Evolutionary conservation across 805 yeast genomes (phyloP).

Genomic region (Metschnikowia bowlesiae): DNA sequence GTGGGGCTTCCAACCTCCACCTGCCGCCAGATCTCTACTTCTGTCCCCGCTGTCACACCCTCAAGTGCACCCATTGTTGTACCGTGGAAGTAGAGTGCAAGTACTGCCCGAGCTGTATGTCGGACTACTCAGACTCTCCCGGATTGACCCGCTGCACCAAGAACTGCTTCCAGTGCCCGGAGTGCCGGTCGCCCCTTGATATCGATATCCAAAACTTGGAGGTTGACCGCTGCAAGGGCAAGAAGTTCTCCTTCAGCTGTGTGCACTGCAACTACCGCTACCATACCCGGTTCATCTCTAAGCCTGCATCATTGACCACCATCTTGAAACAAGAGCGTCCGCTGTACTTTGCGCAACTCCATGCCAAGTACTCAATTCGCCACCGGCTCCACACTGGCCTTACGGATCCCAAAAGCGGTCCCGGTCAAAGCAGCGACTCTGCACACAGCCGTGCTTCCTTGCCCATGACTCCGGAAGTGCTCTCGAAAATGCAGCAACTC

Average conservation of each 20-base stretch:
- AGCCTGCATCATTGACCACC: slow-evolving; percentile 16
- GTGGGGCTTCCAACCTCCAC: slow-evolving; percentile 6
- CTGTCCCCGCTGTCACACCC: slow-evolving; percentile 35
- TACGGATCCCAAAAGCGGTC: background rate
- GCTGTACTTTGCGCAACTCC: slow-evolving; percentile 9
- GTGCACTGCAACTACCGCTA: slow-evolving; percentile 13
- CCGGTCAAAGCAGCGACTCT: background rate
- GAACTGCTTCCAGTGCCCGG: slow-evolving; percentile 39
- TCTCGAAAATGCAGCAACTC: slow-evolving; percentile 8
- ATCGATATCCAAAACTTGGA: slow-evolving; percentile 19
- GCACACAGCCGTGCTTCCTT: background rate
- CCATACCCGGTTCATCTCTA: slow-evolving; percentile 11
- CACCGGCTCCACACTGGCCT: slow-evolving; percentile 2
- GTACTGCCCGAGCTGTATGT: slow-evolving; percentile 36
- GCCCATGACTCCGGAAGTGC: background rate
- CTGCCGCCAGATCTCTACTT: slow-evolving; percentile 26
- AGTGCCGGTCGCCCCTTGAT: slow-evolving; percentile 25
- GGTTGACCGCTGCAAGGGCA: slow-evolving; percentile 8
- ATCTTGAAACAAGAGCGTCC: slow-evolving; percentile 11
- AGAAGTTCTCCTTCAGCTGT: slow-evolving; percentile 11
- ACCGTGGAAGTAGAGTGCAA: slow-evolving; percentile 23
- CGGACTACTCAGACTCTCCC: slow-evolving; percentile 27
- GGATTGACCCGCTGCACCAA: slow-evolving; percentile 26
- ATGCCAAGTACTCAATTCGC: slow-evolving; percentile 5
- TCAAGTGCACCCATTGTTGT: slow-evolving; percentile 26